Conservation (phyloP, 768 basidiomycete genomes). For the Mrakia blollopis region DNA sequence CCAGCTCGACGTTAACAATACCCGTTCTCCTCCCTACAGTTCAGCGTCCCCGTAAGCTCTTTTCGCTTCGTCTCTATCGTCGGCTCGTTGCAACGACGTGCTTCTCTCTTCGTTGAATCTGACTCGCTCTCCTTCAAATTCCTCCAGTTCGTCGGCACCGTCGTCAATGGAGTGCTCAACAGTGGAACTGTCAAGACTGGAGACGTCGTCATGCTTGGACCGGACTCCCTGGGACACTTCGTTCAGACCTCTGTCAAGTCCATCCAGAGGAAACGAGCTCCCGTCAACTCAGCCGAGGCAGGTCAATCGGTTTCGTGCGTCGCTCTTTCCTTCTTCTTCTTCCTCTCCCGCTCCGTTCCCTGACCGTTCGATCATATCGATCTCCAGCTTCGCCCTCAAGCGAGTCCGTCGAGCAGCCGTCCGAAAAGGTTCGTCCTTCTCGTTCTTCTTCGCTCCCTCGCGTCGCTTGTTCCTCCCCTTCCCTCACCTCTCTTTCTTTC, state of each 20-base stretch:
- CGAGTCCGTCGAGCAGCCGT: constrained; percentile 72
- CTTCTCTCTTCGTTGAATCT: background rate
- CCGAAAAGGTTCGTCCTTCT: constrained; percentile 57
- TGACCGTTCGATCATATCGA: constrained; percentile 3
- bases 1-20: background rate
- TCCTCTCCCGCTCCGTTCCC: background rate
- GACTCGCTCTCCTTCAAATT: no score
- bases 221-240: constrained; percentile 87
- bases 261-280: constrained; percentile 90
- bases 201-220: constrained; percentile 77
- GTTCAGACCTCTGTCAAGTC: constrained; percentile 65
- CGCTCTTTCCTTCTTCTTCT: background rate
- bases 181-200: constrained; percentile 69
- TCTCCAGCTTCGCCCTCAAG: constrained; percentile 67
- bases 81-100: background rate
- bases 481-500: background rate
- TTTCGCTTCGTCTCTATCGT: background rate
- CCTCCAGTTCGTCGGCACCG: constrained; percentile 28
- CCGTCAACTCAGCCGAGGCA: constrained; percentile 79
- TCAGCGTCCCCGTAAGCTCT: constrained; percentile 29
- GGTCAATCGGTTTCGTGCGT: constrained; percentile 79
- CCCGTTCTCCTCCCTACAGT: background rate
- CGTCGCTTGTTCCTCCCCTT: background rate
- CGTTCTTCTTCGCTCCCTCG: no score
- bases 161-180: constrained; percentile 65